phyloP scores from a whole-genome alignment of 2,329 filamentous ascomycete genomes.

The Fusarium liriodendri region DNA sequence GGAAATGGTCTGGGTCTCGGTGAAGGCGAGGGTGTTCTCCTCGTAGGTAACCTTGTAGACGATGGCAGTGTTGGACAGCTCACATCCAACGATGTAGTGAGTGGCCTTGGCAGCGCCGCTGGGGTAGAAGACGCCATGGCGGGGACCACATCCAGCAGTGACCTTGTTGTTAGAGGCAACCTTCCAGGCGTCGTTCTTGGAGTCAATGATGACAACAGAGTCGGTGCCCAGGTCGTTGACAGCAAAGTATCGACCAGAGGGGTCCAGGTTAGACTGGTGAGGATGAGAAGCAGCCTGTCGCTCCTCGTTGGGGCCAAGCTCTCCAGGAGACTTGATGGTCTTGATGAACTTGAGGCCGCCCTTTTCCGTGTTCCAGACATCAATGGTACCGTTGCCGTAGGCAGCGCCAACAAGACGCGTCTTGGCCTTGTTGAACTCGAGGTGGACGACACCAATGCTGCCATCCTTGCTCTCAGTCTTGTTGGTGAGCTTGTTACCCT shows the following conservation, averaged over 20 bases:
- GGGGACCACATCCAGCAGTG: constrained; percentile 57
- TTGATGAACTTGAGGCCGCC: constrained; percentile 53
- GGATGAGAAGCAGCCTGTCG: constrained; percentile 53
- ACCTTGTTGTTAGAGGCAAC: constrained; percentile 50
- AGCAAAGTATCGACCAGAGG: constrained; percentile 60
- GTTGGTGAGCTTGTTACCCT: constrained; percentile 44
- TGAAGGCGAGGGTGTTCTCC: constrained; percentile 50
- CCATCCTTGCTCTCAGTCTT: constrained; percentile 46
- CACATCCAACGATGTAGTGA: constrained; percentile 61
- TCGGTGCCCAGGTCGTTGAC: constrained; percentile 63
- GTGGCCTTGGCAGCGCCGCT: constrained; percentile 47
- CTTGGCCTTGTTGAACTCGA: constrained; percentile 58
- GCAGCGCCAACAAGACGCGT: constrained; percentile 58
- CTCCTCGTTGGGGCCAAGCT: constrained; percentile 48
- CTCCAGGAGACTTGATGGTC: constrained; percentile 49
- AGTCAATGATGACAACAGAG: constrained; percentile 59
- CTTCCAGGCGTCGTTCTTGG: constrained; percentile 53
- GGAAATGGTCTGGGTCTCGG: constrained; percentile 51
- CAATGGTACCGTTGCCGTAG: constrained; percentile 55
- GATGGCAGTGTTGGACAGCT: constrained; percentile 58
- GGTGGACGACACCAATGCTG: constrained; percentile 58
- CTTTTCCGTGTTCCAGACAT: constrained; percentile 58
- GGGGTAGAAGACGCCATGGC: constrained; percentile 62
- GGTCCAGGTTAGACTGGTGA: constrained; percentile 62
- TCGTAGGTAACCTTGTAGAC: constrained; percentile 56